Evolutionary conservation across 2,329 filamentous ascomycete species (phyloP).

Genomic region (Pezicula rhizophila): DNA sequence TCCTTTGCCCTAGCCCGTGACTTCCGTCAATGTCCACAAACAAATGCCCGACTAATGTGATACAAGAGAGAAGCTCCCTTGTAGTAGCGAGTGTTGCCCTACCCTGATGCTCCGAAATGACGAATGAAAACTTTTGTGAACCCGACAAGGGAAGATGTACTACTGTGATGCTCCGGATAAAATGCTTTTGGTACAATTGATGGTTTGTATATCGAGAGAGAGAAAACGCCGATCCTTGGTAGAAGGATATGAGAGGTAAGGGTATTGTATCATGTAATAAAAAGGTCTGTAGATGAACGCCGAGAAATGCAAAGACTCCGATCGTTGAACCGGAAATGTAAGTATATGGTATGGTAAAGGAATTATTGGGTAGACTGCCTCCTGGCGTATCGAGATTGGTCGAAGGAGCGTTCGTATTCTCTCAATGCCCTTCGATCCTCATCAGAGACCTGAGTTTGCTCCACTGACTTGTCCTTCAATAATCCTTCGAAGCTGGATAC

Average conservation of each 20-base stretch:
- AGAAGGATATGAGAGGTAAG: conserved; percentile 18
- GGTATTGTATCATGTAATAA: conserved; percentile 22
- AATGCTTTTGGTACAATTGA: conserved; percentile 24
- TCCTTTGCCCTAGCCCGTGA: not conserved
- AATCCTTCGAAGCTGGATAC: conserved; percentile 80
- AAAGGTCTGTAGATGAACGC: conserved; percentile 16
- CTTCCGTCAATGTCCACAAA: not conserved
- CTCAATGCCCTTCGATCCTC: conserved; percentile 74
- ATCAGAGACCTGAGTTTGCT: conserved; percentile 58
- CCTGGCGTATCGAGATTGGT: conserved; percentile 46
- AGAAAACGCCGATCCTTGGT: conserved; percentile 20
- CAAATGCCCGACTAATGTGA: not conserved
- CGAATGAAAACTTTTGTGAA: conserved; percentile 17
- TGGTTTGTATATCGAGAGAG: conserved; percentile 12
- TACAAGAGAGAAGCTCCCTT: not conserved
- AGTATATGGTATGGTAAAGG: not conserved
- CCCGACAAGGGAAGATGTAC: conserved; percentile 13
- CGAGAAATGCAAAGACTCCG: conserved; percentile 16
- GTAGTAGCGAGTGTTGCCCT: conserved; percentile 1
- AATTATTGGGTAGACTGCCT: conserved; percentile 26
- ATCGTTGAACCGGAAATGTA: conserved; percentile 1
- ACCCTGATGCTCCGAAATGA: conserved; percentile 14
- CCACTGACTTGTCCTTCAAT: conserved; percentile 54
- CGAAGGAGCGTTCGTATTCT: conserved; percentile 83
- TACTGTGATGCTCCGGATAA: conserved; percentile 13